Percentiles rank a stretch among this genome's conserved stretches.
Conservation (phyloP, 2,329 filamentous ascomycete species). For the Aspergillus uvarum region DNA sequence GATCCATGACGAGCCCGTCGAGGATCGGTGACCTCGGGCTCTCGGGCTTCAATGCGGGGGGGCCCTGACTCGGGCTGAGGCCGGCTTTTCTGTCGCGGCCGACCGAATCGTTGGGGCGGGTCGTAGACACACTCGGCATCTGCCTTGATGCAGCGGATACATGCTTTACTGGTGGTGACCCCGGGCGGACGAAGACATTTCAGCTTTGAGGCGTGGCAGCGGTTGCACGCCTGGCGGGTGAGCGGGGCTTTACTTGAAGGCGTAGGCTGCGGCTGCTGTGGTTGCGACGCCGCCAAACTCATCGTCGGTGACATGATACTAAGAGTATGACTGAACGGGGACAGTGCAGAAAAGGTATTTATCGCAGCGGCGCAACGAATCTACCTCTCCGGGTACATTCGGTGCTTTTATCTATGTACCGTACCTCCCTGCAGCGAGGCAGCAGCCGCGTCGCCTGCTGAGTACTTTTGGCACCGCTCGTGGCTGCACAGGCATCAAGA, state of each 20-base stretch:
- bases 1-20: not conserved
- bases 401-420: not conserved
- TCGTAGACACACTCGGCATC: not conserved
- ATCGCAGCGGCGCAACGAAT: too few relatives aligned
- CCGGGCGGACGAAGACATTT: not conserved
- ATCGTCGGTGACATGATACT: not conserved
- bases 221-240: not conserved
- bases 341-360: not conserved
- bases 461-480: not conserved
- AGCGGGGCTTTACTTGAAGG: not conserved
- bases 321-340: not conserved
- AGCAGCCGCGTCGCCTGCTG: not conserved
- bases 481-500: not conserved
- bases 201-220: not conserved
- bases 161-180: not conserved
- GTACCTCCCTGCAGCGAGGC: not conserved
- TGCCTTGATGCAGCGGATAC: not conserved
- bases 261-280: not conserved
- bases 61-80: not conserved
- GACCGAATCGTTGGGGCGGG: not conserved
- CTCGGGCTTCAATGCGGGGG: not conserved
- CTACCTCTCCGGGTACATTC: not conserved
- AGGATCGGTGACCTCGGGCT: not conserved
- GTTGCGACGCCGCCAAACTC: not conserved
- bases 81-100: not conserved